These are phyloP conservation scores for Glomus cerebriforme DNA, from an alignment of 192 early-diverging fungal species.

Conservation along the genomic window DNA sequence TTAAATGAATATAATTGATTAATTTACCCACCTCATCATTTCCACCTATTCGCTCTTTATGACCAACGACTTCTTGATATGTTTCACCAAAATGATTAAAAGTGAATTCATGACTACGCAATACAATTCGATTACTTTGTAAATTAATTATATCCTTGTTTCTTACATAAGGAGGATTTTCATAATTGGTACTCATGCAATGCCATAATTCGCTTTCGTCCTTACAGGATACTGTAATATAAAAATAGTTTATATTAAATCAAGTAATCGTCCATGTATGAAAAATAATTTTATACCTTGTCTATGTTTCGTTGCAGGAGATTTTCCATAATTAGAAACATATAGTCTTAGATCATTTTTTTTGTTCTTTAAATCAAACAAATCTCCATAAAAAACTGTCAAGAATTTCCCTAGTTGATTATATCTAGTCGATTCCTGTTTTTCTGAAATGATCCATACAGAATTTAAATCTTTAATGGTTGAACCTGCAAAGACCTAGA, in stretches of 20 bases:
- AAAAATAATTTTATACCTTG: neutral
- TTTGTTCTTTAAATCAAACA: neutral
- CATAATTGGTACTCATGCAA: neutral
- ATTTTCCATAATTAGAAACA: neutral
- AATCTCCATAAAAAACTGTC: neutral
- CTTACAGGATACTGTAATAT: too few species aligned
- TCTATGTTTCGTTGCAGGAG: neutral
- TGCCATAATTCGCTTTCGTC: neutral
- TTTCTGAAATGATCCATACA: neutral
- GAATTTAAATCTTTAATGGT: neutral
- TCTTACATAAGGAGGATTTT: neutral
- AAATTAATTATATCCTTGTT: neutral
- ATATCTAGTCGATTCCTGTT: too few species aligned
- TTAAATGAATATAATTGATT: too few species aligned
- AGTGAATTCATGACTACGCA: neutral
- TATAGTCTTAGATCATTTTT: neutral
- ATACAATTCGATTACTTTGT: neutral
- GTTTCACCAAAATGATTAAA: neutral
- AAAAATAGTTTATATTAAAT: too few species aligned
- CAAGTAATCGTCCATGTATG: too few species aligned
- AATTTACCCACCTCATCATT: neutral
- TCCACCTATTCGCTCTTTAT: neutral
- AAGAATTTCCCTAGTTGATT: neutral
- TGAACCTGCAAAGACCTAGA: neutral
- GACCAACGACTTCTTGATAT: neutral